Evolutionary conservation across 139 green algal species (phyloP).

Genomic region (Closterium sp.): DNA sequence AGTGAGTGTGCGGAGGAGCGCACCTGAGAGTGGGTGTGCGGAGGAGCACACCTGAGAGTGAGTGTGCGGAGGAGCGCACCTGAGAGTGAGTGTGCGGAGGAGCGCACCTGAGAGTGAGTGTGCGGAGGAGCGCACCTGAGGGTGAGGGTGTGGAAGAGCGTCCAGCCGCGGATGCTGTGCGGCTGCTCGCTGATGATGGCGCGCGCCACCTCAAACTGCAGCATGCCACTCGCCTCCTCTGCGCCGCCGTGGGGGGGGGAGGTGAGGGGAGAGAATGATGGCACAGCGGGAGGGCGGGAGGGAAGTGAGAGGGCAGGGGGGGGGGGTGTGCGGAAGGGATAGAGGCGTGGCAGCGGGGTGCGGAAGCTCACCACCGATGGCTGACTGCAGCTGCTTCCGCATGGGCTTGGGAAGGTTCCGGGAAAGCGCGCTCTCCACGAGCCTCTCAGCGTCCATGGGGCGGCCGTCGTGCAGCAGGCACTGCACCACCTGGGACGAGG

Average conservation of each 20-base stretch:
- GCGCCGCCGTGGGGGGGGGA: background rate
- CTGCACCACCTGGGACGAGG: too few relatives aligned
- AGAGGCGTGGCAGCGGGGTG: too few relatives aligned
- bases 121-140: background rate
- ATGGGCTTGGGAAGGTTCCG: background rate
- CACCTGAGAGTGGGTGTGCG: background rate
- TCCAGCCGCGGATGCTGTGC: background rate
- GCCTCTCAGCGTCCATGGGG: background rate
- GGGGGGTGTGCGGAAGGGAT: too few relatives aligned
- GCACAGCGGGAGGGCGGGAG: background rate
- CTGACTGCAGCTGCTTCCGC: background rate
- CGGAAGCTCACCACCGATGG: background rate
- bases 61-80: too few relatives aligned
- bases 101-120: background rate
- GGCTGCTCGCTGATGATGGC: background rate
- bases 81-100: background rate
- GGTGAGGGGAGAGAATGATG: background rate
- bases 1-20: too few relatives aligned
- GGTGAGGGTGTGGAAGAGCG: background rate
- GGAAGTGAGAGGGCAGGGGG: background rate
- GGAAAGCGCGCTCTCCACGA: background rate
- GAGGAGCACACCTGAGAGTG: too few relatives aligned
- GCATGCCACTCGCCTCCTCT: constrained; percentile 10
- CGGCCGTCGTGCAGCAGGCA: background rate
- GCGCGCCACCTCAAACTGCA: constrained; percentile 11